Evolutionary conservation across 495 filamentous ascomycete genomes (phyloP).

Genomic region (Platismatia glauca): DNA sequence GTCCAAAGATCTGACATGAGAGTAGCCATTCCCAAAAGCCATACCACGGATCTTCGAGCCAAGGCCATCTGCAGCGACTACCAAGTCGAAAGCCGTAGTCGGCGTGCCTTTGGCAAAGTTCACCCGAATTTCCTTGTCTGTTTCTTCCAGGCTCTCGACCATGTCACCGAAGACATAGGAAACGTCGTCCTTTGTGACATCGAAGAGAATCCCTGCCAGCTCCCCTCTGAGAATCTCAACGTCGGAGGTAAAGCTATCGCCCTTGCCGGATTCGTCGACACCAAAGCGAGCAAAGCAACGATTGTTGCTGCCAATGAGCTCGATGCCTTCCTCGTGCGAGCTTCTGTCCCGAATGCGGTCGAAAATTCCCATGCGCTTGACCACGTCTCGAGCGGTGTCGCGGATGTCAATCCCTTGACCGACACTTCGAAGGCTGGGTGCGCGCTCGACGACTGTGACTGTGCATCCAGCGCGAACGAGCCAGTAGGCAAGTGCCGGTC

Average conservation of each 20-base stretch:
- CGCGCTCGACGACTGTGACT: slow-evolving; percentile 36
- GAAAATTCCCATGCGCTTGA: slow-evolving; percentile 35
- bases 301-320: slow-evolving; percentile 29
- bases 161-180: slow-evolving; percentile 29
- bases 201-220: slow-evolving; percentile 31
- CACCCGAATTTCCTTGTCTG: slow-evolving; percentile 29
- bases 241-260: slow-evolving; percentile 34
- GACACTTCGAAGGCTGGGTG: slow-evolving; percentile 26
- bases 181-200: slow-evolving; percentile 27
- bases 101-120: slow-evolving; percentile 31
- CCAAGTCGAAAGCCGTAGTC: slow-evolving; percentile 36
- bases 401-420: slow-evolving; percentile 37
- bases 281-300: slow-evolving; percentile 26
- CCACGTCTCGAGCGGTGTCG: slow-evolving; percentile 32
- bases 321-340: slow-evolving; percentile 30
- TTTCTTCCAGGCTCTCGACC: slow-evolving; percentile 21
- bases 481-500: slow-evolving; percentile 34
- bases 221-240: slow-evolving; percentile 42
- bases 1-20: slow-evolving; percentile 23
- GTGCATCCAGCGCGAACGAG: slow-evolving; percentile 28
- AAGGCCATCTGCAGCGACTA: slow-evolving; percentile 44
- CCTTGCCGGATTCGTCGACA: slow-evolving; percentile 28
- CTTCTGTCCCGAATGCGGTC: slow-evolving; percentile 21
- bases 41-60: slow-evolving; percentile 35
- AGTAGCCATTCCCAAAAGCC: slow-evolving; percentile 24